Percentiles rank a stretch among this genome's conserved stretches.
These are phyloP conservation scores for Blepharisma stoltei DNA, from an alignment of 73 alveolate species.

Conservation along the genomic window DNA sequence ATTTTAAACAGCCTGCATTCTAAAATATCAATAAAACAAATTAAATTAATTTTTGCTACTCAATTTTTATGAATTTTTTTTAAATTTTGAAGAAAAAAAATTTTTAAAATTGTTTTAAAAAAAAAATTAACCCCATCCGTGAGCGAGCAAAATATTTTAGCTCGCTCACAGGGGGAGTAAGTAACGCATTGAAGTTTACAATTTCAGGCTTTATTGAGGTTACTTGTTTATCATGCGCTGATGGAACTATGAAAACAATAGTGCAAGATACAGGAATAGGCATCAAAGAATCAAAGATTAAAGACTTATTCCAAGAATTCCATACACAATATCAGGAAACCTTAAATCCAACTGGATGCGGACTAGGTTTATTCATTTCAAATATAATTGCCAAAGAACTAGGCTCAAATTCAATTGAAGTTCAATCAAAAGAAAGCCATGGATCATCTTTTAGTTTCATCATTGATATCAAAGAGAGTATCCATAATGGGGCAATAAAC, in stretches of 20 bases:
- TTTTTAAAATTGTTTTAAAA: too few species aligned
- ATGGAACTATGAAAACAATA: neutral
- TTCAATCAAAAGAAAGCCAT: neutral
- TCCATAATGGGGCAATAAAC: too few species aligned
- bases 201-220: constrained; percentile 32
- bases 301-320: neutral
- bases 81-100: too few species aligned
- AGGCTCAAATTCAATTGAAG: neutral
- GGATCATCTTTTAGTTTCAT: neutral
- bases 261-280: constrained; percentile 8
- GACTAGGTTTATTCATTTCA: neutral
- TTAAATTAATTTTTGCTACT: too few species aligned
- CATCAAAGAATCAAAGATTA: neutral
- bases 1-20: too few species aligned
- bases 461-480: too few species aligned
- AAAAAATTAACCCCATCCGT: too few species aligned
- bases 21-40: too few species aligned
- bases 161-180: too few species aligned
- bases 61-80: too few species aligned
- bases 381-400: neutral
- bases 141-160: too few species aligned
- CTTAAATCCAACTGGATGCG: neutral
- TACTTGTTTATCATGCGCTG: neutral
- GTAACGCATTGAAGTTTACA: constrained; percentile 49
- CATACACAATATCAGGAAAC: neutral